These are phyloP conservation scores for Sporothrix schenckii DNA, from an alignment of 2,329 filamentous ascomycete genomes.

Conservation along the genomic window DNA sequence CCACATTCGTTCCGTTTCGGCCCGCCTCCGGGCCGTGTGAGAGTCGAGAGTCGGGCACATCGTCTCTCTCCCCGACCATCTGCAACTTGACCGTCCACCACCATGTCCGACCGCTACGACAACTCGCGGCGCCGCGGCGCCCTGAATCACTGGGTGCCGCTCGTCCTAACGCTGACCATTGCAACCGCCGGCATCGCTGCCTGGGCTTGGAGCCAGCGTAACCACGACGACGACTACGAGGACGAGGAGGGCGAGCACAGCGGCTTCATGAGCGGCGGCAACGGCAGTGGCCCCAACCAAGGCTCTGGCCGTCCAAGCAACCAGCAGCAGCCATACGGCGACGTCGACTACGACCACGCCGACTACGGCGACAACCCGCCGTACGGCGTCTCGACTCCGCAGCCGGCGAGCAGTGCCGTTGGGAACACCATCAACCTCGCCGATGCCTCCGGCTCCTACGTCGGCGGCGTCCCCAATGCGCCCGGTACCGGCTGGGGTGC, in stretches of 20 bases:
- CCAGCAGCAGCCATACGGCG: slow-evolving; percentile 16
- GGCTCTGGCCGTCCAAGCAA: slow-evolving; percentile 30
- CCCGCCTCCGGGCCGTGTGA: slow-evolving; percentile 26
- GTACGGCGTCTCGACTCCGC: slow-evolving; percentile 48
- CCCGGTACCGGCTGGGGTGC: slow-evolving; percentile 64
- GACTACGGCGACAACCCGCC: slow-evolving; percentile 56
- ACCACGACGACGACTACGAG: slow-evolving; percentile 70
- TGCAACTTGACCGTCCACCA: slow-evolving; percentile 32
- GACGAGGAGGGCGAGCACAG: slow-evolving; percentile 56
- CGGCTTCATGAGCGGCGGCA: slow-evolving; percentile 35
- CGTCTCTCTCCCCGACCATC: neutral
- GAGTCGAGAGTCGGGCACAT: slow-evolving; percentile 12
- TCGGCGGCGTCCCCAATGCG: slow-evolving; percentile 43
- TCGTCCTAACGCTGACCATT: slow-evolving; percentile 82
- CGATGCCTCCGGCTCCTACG: slow-evolving; percentile 35
- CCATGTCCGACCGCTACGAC: slow-evolving; percentile 60
- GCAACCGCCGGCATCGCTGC: slow-evolving; percentile 84
- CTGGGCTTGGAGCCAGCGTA: slow-evolving; percentile 92
- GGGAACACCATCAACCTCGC: slow-evolving; percentile 30
- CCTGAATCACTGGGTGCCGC: slow-evolving; percentile 85
- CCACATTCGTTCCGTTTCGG: neutral
- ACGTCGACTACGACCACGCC: slow-evolving; percentile 53
- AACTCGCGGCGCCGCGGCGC: slow-evolving; percentile 61
- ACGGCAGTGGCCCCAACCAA: neutral
- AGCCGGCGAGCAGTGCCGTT: slow-evolving; percentile 37